These are phyloP conservation scores for Aureoboletus auriporus DNA, from an alignment of 768 basidiomycete species.

Conservation along the genomic window DNA sequence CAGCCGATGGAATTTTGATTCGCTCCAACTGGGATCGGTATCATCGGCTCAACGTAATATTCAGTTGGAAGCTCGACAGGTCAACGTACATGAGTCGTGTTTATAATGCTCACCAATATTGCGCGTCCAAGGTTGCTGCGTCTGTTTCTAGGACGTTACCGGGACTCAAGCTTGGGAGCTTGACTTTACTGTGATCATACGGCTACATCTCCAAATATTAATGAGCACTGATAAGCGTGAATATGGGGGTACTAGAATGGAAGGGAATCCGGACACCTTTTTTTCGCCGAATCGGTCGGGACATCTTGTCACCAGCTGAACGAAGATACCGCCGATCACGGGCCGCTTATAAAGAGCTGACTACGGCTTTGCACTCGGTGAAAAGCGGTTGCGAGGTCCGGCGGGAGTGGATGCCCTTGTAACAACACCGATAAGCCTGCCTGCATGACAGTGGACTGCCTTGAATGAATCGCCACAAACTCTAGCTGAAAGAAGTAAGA, in stretches of 20 bases:
- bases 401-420: too few species aligned
- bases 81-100: not conserved
- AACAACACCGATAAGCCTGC: too few species aligned
- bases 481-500: too few species aligned
- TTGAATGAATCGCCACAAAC: too few species aligned
- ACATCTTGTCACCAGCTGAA: constrained; percentile 3
- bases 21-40: constrained; percentile 1
- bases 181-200: not conserved
- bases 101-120: not conserved
- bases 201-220: not conserved
- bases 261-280: constrained; percentile 2
- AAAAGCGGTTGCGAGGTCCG: too few species aligned
- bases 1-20: constrained; percentile 9
- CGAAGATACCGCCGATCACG: constrained; percentile 22
- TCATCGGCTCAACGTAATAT: constrained; percentile 4
- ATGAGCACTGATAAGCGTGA: not conserved
- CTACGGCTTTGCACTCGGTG: too few species aligned
- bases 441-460: too few species aligned
- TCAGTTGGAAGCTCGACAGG: not conserved
- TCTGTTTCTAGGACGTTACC: too few species aligned
- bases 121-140: not conserved
- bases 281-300: constrained; percentile 17
- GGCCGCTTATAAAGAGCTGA: constrained; percentile 6
- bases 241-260: not conserved
- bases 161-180: too few species aligned